A percentile compares a stretch with the other conserved stretches of the same genome.
phyloP scores from a whole-genome alignment of 495 filamentous ascomycete species.

The Aspergillus ostianus region DNA sequence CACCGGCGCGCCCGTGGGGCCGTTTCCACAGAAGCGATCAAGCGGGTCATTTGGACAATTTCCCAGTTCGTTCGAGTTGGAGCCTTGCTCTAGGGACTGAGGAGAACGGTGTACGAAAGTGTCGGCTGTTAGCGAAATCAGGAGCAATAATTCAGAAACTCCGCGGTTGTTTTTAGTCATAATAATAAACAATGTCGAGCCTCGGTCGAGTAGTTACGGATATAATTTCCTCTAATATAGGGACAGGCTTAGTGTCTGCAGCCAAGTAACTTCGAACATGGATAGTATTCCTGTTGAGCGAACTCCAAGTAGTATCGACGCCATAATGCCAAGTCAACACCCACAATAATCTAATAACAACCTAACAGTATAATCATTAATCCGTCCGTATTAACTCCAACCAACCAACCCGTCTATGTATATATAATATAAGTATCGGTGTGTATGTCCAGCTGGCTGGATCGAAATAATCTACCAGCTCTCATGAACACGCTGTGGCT shows the following conservation, averaged over 20 bases:
- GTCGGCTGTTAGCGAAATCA: neutral
- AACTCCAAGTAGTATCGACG: neutral
- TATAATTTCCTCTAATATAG: neutral
- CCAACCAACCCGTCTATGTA: neutral
- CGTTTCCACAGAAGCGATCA: neutral
- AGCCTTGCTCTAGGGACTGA: neutral
- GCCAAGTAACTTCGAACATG: neutral
- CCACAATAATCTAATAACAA: neutral
- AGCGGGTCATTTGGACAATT: too few relatives aligned
- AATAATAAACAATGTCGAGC: neutral
- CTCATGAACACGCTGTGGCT: neutral
- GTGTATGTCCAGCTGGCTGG: neutral
- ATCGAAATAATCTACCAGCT: neutral
- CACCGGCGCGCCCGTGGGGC: neutral
- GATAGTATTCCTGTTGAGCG: neutral
- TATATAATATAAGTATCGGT: neutral
- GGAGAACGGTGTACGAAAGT: too few relatives aligned
- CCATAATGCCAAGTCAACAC: neutral
- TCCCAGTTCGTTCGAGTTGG: neutral
- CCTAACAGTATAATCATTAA: neutral
- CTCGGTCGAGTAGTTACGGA: neutral
- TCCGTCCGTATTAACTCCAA: neutral
- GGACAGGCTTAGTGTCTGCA: neutral
- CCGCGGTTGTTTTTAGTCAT: neutral
- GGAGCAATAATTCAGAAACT: neutral